These are phyloP conservation scores for Leccinum rimulosum DNA, from an alignment of 768 basidiomycete genomes.

Conservation along the genomic window DNA sequence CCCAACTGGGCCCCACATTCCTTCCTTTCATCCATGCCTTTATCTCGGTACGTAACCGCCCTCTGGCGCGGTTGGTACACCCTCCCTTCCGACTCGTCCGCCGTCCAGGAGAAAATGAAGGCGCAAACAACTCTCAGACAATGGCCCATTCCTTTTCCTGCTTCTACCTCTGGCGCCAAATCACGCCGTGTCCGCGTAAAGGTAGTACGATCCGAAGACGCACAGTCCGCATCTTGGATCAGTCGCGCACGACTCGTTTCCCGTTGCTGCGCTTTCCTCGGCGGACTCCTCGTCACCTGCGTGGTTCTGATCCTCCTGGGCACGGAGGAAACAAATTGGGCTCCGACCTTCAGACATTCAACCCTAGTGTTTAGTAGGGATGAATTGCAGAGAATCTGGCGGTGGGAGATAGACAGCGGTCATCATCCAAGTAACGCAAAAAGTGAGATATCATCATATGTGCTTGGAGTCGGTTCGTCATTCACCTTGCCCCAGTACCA, in stretches of 20 bases:
- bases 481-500: slow-evolving; percentile 47
- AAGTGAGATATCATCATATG: slow-evolving; percentile 45
- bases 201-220: slow-evolving; percentile 45
- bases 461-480: slow-evolving; percentile 1
- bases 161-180: slow-evolving; percentile 52
- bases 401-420: slow-evolving; percentile 89
- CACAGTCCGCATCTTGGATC: slow-evolving; percentile 45
- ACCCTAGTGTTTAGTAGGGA: slow-evolving; percentile 69
- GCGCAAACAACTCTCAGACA: slow-evolving; percentile 29
- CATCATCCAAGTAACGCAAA: slow-evolving; percentile 77
- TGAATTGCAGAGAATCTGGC: slow-evolving; percentile 85
- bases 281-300: slow-evolving; percentile 48
- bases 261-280: slow-evolving; percentile 49
- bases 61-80: slow-evolving; percentile 8
- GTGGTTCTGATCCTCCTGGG: slow-evolving; percentile 39
- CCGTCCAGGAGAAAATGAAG: slow-evolving; percentile 39
- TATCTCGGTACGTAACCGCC: slow-evolving; percentile 6
- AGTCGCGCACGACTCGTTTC: slow-evolving; percentile 56
- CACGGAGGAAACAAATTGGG: slow-evolving; percentile 45
- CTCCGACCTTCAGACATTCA: slow-evolving; percentile 41
- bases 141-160: slow-evolving; percentile 55
- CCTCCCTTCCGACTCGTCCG: slow-evolving; percentile 25
- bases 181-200: slow-evolving; percentile 58
- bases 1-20: neutral
- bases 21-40: slow-evolving; percentile 1